These are phyloP conservation scores for Calonectria montana DNA, from an alignment of 2,329 filamentous ascomycete genomes.

Conservation along the genomic window DNA sequence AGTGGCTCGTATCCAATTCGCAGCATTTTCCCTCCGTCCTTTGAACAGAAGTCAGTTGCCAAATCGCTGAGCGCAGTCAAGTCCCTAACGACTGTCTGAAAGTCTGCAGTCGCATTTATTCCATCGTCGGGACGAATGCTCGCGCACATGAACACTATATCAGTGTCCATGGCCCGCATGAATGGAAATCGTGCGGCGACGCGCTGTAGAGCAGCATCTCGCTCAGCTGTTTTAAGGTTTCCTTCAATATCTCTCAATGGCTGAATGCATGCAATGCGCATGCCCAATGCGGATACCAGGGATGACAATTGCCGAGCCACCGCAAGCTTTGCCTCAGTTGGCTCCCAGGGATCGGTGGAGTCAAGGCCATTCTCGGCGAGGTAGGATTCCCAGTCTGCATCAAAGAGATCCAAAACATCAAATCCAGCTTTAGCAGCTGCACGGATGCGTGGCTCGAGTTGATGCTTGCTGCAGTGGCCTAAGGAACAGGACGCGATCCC, in stretches of 20 bases:
- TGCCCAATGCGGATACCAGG: constrained; percentile 18
- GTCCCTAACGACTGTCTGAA: constrained; percentile 28
- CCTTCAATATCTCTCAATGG: constrained; percentile 28
- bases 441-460: constrained; percentile 16
- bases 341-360: constrained; percentile 26
- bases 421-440: constrained; percentile 23
- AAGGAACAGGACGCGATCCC: constrained; percentile 28
- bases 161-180: constrained; percentile 28
- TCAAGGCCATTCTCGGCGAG: constrained; percentile 27
- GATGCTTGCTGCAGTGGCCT: constrained; percentile 23
- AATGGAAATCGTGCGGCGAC: constrained; percentile 28
- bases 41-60: constrained; percentile 6
- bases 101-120: constrained; percentile 15
- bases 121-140: constrained; percentile 30
- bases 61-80: constrained; percentile 19
- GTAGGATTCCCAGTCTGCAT: constrained; percentile 29
- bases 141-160: constrained; percentile 30
- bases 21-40: constrained; percentile 23
- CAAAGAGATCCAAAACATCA: constrained; percentile 29
- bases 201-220: constrained; percentile 20
- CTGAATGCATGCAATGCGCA: constrained; percentile 29
- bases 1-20: constrained; percentile 31
- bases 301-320: constrained; percentile 16
- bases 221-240: constrained; percentile 10
- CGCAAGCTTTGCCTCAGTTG: constrained; percentile 21